Base-by-base conservation (phyloP, 352 stramenopile genomes). In the Globisporangium megalacanthum region DNA sequence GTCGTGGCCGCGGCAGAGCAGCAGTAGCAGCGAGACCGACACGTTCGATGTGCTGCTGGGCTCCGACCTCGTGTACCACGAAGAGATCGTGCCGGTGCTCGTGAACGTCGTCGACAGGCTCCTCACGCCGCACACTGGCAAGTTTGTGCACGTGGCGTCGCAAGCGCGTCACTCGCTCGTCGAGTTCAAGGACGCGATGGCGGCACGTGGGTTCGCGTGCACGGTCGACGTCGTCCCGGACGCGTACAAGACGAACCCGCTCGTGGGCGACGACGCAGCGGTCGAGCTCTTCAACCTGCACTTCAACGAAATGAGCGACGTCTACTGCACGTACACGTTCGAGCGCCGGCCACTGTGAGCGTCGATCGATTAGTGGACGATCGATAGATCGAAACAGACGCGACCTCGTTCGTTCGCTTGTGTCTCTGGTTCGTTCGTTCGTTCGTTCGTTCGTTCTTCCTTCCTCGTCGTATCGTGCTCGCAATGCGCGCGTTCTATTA, bases 231-330 rank as follows among this genome's bases (percentile, higher is more conserved):
- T 89, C 59, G 80, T 93, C 10, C 80, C 79, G 10, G 83, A 95
- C 46, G 65, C 73, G 19, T 94, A 92, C 74, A 94, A 95, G 66
- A 68, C 58, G n/a, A 95, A 95, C 55, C 86, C 86, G 25, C 60
- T 95, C 13, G 82, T 92, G 4, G 75, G 77, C 51, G 73, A 79
- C 37, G 78, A 88, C 22, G 74, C 77, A 1, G 68, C 71, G 1
- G 66, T 84, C 19, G 79, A 91, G 65, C 64, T 94, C 31, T 94
- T 94, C 49, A 66, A 83, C 59, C 61, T 95, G 54, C 86, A 95
- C 60, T 95, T 95, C 66, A 93, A 93, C 72, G 86, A 95, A 61
- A 93, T 95, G 86, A 88, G 75, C 62, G 85, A 94, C 64, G 75
- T 84, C 62, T 94, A 94, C 69, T 91, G 81, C 68, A 76, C 92